These are phyloP conservation scores for Tetrahymena elliotti DNA, from an alignment of 73 alveolate genomes.

Conservation along the genomic window DNA sequence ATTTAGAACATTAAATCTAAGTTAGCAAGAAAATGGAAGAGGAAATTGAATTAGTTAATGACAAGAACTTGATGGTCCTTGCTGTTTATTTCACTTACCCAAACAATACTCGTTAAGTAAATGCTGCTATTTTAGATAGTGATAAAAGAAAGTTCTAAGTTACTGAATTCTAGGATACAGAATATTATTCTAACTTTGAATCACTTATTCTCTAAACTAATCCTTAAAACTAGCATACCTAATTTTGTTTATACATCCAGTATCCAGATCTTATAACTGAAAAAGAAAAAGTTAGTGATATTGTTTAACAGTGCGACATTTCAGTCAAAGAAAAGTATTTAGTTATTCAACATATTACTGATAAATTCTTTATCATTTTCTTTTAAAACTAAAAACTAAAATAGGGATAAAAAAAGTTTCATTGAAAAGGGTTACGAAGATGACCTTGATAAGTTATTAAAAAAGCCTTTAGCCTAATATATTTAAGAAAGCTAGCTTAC, in stretches of 20 bases:
- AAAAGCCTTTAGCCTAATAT: constrained; percentile 36
- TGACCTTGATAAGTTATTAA: constrained; percentile 33
- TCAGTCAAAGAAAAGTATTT: constrained; percentile 39
- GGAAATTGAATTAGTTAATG: neutral
- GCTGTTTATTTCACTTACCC: constrained; percentile 42
- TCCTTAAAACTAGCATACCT: constrained; percentile 51
- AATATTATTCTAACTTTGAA: constrained; percentile 67
- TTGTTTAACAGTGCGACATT: constrained; percentile 54
- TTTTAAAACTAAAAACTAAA: neutral
- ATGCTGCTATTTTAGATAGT: constrained; percentile 51
- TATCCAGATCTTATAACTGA: constrained; percentile 55
- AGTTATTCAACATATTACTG: too few relatives aligned
- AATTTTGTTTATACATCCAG: constrained; percentile 50
- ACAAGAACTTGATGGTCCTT: constrained; percentile 4
- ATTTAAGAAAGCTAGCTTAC: constrained; percentile 53
- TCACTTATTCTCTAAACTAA: constrained; percentile 54
- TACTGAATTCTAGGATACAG: constrained; percentile 68
- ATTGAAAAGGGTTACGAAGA: neutral
- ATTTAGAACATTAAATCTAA: neutral
- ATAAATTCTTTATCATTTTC: neutral
- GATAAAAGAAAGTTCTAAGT: constrained; percentile 55
- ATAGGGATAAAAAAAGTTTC: constrained; percentile 8
- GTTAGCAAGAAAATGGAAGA: neutral
- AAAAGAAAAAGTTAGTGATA: constrained; percentile 55
- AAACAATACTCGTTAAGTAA: constrained; percentile 34